Conservation (phyloP, 768 basidiomycete genomes). For the Pleurotus ostreatus region DNA sequence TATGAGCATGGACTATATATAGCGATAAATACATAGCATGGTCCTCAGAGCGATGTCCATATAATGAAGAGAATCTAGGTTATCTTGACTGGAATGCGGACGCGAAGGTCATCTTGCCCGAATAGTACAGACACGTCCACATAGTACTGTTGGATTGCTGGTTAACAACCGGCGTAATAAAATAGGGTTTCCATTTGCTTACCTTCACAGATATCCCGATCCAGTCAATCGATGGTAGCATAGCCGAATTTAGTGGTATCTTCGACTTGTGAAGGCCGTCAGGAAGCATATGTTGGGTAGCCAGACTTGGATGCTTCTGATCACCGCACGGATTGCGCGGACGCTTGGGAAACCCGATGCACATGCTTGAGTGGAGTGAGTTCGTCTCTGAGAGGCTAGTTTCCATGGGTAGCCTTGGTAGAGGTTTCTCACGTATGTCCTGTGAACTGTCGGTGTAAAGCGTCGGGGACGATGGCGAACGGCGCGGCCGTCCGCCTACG, state of each 20-base stretch:
- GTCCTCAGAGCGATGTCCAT: slow-evolving; percentile 4
- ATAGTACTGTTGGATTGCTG: slow-evolving; percentile 50
- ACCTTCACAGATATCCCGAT: slow-evolving; percentile 67
- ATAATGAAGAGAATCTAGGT: slow-evolving; percentile 26
- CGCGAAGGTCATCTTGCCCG: slow-evolving; percentile 58
- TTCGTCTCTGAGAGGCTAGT: slow-evolving; percentile 38
- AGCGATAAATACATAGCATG: slow-evolving; percentile 7
- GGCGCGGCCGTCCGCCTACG: slow-evolving; percentile 25
- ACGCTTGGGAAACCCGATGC: slow-evolving; percentile 69
- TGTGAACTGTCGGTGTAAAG: slow-evolving; percentile 8
- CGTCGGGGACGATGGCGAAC: slow-evolving; percentile 18
- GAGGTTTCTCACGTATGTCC: slow-evolving; percentile 33
- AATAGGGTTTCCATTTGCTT: slow-evolving; percentile 11
- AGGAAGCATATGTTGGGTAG: slow-evolving; percentile 46
- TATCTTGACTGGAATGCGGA: slow-evolving; percentile 59
- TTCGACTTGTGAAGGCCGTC: slow-evolving; percentile 67
- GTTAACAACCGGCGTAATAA: too few species aligned
- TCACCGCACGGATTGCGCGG: slow-evolving; percentile 42
- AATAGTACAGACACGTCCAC: slow-evolving; percentile 66
- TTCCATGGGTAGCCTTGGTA: slow-evolving; percentile 37
- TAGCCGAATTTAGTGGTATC: slow-evolving; percentile 48
- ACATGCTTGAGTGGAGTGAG: slow-evolving; percentile 46
- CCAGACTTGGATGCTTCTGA: slow-evolving; percentile 40
- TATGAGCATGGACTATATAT: slow-evolving; percentile 4
- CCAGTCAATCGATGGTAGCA: slow-evolving; percentile 68